Percentiles rank a stretch among this genome's conserved stretches.
Evolutionary conservation across 2,329 filamentous ascomycete genomes (phyloP).

Genomic region (Cladosporium phlei): DNA sequence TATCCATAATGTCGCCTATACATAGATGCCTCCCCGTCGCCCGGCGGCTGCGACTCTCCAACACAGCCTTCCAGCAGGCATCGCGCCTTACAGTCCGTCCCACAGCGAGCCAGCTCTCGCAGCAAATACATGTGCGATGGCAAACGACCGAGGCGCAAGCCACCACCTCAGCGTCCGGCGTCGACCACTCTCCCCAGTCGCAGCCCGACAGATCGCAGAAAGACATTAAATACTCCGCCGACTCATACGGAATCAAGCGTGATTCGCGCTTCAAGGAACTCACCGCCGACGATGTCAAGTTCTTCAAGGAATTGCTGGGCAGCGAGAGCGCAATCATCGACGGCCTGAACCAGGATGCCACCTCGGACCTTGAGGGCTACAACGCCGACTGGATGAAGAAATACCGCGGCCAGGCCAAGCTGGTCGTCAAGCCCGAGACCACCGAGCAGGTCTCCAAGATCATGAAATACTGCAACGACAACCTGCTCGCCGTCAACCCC

Average conservation of each 20-base stretch:
- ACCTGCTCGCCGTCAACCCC: constrained; percentile 86
- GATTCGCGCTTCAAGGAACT: constrained; percentile 69
- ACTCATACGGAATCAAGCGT: constrained; percentile 76
- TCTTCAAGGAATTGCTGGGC: constrained; percentile 78
- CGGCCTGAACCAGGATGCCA: constrained; percentile 67
- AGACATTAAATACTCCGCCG: constrained; percentile 70
- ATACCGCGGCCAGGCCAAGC: constrained; percentile 81
- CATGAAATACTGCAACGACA: constrained; percentile 90
- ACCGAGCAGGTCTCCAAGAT: constrained; percentile 88
- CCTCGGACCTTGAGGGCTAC: constrained; percentile 81
- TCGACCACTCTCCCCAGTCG: constrained; percentile 25
- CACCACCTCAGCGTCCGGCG: constrained; percentile 29
- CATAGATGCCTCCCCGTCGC: constrained; percentile 22
- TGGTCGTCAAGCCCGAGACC: constrained; percentile 80
- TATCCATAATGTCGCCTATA: constrained; percentile 11
- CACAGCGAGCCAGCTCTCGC: constrained; percentile 15
- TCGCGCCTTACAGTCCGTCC: constrained; percentile 24
- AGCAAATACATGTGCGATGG: constrained; percentile 23
- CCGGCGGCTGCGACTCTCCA: constrained; percentile 29
- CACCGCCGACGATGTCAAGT: constrained; percentile 71
- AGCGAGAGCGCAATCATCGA: constrained; percentile 77
- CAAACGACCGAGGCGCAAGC: constrained; percentile 26
- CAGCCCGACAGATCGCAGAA: constrained; percentile 31
- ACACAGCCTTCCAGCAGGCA: constrained; percentile 27
- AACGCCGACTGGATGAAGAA: constrained; percentile 99